Base-by-base conservation (phyloP, 2,329 filamentous ascomycete species). In the Orbilia oligospora region DNA sequence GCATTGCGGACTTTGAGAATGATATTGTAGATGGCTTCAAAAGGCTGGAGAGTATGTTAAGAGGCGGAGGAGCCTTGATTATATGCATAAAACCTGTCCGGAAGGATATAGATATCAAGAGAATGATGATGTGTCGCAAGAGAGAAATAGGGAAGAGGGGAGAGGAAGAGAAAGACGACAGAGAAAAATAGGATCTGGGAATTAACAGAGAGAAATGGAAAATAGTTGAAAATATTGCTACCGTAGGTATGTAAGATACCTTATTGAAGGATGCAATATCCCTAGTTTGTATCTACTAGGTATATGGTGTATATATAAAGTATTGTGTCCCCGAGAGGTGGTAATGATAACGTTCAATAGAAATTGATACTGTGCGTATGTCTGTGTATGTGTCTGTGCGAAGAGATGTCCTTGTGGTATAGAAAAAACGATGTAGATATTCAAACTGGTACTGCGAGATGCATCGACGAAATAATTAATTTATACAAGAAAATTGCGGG, bases 41-140 rank as follows among this genome's bases (percentile, higher is more conserved):
- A n/a, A 44, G 30, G 20, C 58, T 14, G 18, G 24, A 33, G 46
- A 63, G 24, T 27, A 70, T 10, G 10, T n/a, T 22, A 18, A 51
- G 48, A 51, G 66, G 66, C 14, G 65, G 46, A 27, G 66, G 56
- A 5, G 66, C 56, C 51, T 56, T 66, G 36, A 55, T 65, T 14
- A 65, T 65, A 58, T 66, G 30, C 72, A 76, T 76, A 71, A 36
- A 69, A 48, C 14, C 33, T 30, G 20, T 46, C 33, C 33, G n/a
- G n/a, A 16, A 38, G 22, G 53, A 58, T n/a, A n/a, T n/a, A n/a
- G n/a, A 12, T 5, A 14, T 33, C 51, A 10, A 55, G n/a, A 12
- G 18, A 30, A 22, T 5, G 10, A 22, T 5, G 10, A 24, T 48
- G 24, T 51, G 6, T 61, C 38, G n/a, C 20, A 16, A 20, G 20